A percentile compares a stretch with the other conserved stretches of the same genome.
Conservation (phyloP, 768 basidiomycete species). For the Hortiboletus flavorubellus region DNA sequence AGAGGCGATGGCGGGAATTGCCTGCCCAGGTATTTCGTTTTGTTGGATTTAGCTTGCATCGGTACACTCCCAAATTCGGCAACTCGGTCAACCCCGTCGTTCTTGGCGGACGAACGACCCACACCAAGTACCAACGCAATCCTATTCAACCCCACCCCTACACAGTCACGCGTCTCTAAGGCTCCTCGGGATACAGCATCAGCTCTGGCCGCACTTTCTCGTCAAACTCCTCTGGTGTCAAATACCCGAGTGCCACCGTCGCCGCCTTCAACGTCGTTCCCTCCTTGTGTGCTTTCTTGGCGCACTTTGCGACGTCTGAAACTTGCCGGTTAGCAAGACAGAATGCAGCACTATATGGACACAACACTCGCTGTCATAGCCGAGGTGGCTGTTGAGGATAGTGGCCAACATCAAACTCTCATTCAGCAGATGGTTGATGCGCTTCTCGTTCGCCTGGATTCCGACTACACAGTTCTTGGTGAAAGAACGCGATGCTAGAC, state of each 20-base stretch:
- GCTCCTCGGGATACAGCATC: slow-evolving; percentile 76
- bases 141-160: background rate
- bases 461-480: slow-evolving; percentile 97
- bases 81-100: slow-evolving; percentile 24
- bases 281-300: slow-evolving; percentile 99
- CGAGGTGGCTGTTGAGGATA: slow-evolving; percentile 91
- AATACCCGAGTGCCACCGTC: slow-evolving; percentile 79
- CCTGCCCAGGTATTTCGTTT: slow-evolving; percentile 33
- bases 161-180: slow-evolving; percentile 14
- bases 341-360: background rate
- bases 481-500: slow-evolving; percentile 80
- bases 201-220: slow-evolving; percentile 88
- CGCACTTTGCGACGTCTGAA: slow-evolving; percentile 93
- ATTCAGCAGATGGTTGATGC: slow-evolving; percentile 83
- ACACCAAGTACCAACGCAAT: background rate
- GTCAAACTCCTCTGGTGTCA: slow-evolving; percentile 92
- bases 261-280: slow-evolving; percentile 96
- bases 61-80: slow-evolving; percentile 31
- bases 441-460: slow-evolving; percentile 93
- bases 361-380: slow-evolving; percentile 87
- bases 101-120: slow-evolving; percentile 26
- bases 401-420: slow-evolving; percentile 98
- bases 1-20: slow-evolving; percentile 33
- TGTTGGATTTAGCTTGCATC: slow-evolving; percentile 35
- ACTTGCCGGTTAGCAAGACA: slow-evolving; percentile 8